These are phyloP conservation scores for Komagataella ulmi DNA, from an alignment of 805 yeast genomes.

Conservation along the genomic window DNA sequence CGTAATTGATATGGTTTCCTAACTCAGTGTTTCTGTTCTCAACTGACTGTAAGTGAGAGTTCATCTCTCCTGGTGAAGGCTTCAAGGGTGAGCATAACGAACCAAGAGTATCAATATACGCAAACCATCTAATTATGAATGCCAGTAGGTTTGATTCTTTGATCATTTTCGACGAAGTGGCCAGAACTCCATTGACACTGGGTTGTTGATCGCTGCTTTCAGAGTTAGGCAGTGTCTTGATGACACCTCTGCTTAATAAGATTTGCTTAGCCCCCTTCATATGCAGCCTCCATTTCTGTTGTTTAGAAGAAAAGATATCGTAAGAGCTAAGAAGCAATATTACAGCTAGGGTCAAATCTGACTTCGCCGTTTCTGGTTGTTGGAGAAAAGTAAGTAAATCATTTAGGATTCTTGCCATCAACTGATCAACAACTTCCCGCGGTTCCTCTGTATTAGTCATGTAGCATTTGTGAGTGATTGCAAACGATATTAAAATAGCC, in stretches of 20 bases:
- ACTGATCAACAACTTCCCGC: conserved; percentile 30
- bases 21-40: conserved; percentile 4
- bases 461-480: conserved; percentile 24
- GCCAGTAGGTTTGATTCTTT: conserved; percentile 26
- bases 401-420: conserved; percentile 43
- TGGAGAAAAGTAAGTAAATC: conserved; percentile 38
- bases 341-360: conserved; percentile 56
- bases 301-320: conserved; percentile 32
- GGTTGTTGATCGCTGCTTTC: conserved; percentile 4
- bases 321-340: conserved; percentile 46
- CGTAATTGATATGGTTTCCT: conserved; percentile 6
- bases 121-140: conserved; percentile 57
- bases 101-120: conserved; percentile 53
- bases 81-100: conserved; percentile 39
- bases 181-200: neutral
- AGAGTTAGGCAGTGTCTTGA: conserved; percentile 10
- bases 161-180: conserved; percentile 10
- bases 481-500: conserved; percentile 40
- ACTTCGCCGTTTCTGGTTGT: conserved; percentile 36
- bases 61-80: conserved; percentile 13
- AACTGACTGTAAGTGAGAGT: neutral
- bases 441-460: conserved; percentile 17
- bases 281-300: conserved; percentile 50
- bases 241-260: conserved; percentile 34
- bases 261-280: conserved; percentile 57